Evolutionary conservation across 768 basidiomycete genomes (phyloP), one percentile per base, ranked within the genome.

Genomic region (Auriscalpium vulgare): DNA sequence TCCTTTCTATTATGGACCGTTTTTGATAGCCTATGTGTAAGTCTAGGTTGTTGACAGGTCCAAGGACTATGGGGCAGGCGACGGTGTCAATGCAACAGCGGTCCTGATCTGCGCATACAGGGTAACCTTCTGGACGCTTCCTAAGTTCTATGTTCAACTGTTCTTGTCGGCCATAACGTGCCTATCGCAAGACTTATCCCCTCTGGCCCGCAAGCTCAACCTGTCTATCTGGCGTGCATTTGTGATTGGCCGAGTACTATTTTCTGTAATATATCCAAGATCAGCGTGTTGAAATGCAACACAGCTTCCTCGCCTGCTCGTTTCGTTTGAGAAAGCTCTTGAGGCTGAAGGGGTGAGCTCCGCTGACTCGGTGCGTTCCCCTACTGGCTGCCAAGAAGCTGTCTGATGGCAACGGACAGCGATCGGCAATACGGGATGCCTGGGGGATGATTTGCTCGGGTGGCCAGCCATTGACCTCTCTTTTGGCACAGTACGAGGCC

Each of bases 141-240:
- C 74, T 2, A 78, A 78, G 19, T 88, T 85, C 65, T 86, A 83
- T 57, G 83, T 81, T 0, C 88, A 88, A 61, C 67, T 89, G 47
- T 70, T 90, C 34, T 71, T 84, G 17, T 76, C 86, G 3, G 81
- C 85, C 4, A 71, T 87, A 57, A 78, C 77, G 8, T 86, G 81
- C 61, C 71, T 90, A 19, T 75, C 80, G 1, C 83, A 87, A 65
- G 78, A 69, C 51, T 63, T 70, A 13, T 64, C 72, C 2, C 71
- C 55, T 54, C 65, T 64, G 5, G 58, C 65, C 49, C 58, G 68
- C 53, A 59, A 71, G 61, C 59, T 68, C 63, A 56, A 70, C 53
- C 59, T 67, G 47, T 70, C 70, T 38, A 63, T 89, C 36, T 91
- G 88, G 88, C 80, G 79, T 60, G 76, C 82, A 17, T 91, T 90